Evolutionary conservation across 2,329 filamentous ascomycete genomes (phyloP).

Genomic region (Colletotrichum australisinense): DNA sequence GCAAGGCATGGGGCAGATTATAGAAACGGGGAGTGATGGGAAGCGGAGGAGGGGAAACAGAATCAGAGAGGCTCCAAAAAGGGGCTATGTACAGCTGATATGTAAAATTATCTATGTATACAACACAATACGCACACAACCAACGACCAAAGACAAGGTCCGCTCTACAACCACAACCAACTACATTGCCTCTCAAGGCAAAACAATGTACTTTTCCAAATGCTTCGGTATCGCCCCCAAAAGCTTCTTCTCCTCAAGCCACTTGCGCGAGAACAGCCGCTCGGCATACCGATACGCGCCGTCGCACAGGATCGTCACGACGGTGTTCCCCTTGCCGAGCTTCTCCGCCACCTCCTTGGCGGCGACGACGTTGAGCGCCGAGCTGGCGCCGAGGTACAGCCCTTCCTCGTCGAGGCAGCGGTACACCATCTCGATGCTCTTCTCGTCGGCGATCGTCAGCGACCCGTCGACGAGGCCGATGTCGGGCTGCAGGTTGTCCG

Average conservation of each 20-base stretch:
- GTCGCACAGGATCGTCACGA: slow-evolving; percentile 94
- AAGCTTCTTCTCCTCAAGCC: slow-evolving; percentile 89
- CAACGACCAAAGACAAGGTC: slow-evolving; percentile 16
- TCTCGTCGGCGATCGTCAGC: slow-evolving; percentile 87
- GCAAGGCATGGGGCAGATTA: background rate
- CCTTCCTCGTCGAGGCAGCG: slow-evolving; percentile 95
- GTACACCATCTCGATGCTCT: slow-evolving; percentile 98
- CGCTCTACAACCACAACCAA: background rate
- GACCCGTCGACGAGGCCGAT: slow-evolving; percentile 87
- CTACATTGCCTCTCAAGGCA: slow-evolving; percentile 68
- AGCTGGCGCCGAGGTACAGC: slow-evolving; percentile 93
- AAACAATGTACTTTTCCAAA: slow-evolving; percentile 92
- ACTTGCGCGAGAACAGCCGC: slow-evolving; percentile 89
- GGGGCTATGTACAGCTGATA: slow-evolving; percentile 38
- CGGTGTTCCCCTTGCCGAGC: slow-evolving; percentile 87
- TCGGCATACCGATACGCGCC: slow-evolving; percentile 98
- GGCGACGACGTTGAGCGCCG: slow-evolving; percentile 92
- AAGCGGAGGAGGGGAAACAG: background rate
- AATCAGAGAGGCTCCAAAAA: slow-evolving; percentile 27
- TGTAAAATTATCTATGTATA: slow-evolving; percentile 36
- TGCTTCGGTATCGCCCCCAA: slow-evolving; percentile 84
- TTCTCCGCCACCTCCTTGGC: slow-evolving; percentile 94
- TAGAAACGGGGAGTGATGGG: background rate
- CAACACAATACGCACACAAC: slow-evolving; percentile 15
- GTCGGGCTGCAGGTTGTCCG: slow-evolving; percentile 92